Evolutionary conservation across 495 filamentous ascomycete species (phyloP), one percentile per base, ranked within the genome.

Genomic region (Thermothielavioides terrestris): DNA sequence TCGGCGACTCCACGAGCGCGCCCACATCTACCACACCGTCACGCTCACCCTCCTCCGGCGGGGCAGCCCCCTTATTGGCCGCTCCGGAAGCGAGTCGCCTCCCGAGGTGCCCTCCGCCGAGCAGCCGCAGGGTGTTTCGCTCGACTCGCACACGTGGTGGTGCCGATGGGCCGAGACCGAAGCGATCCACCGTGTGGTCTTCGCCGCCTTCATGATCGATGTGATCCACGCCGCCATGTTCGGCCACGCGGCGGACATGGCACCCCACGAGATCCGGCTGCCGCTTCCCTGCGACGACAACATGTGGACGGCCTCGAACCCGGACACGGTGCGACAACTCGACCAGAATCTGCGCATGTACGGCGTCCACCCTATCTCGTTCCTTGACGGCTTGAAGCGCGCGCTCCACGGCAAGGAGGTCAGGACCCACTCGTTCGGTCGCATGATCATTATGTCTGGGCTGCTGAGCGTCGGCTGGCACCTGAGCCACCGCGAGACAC

Each of bases 141-240:
- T 79, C 17, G 85, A 83, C 31, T 80, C 82, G 0, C 88, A 94
- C 46, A 86, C 91, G 39, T 91, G 85, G 69, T 98, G 92, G 92
- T 82, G 85, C 50, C 83, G 89, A 42, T 98, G 92, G 92, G 92
- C 95, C 46, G 86, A 88, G 25, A 88, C 87, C 6, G 92, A 98
- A 64, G 86, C 91, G 2, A 95, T 90, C 48, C 81, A 89, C 42
- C 80, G 92, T 32, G 88, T 86, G 1, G 92, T 91, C 0, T 98
- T 96, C 69, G 92, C 86, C 1, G 91, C 92, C 3, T 98, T 96
- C 63, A 87, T 97, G 51, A 78, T 95, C 55, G 92, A 98, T 62
- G 87, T 89, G 8, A 86, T 88, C 11, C 92, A 98, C 63, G 89
- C 91, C 9, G 95, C 88, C 15, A 95, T 98, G 86, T 98, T 97